Evolutionary conservation across 2,329 filamentous ascomycete genomes (phyloP), one percentile per base, ranked within the genome.

Genomic region (Aschersonia sp.): DNA sequence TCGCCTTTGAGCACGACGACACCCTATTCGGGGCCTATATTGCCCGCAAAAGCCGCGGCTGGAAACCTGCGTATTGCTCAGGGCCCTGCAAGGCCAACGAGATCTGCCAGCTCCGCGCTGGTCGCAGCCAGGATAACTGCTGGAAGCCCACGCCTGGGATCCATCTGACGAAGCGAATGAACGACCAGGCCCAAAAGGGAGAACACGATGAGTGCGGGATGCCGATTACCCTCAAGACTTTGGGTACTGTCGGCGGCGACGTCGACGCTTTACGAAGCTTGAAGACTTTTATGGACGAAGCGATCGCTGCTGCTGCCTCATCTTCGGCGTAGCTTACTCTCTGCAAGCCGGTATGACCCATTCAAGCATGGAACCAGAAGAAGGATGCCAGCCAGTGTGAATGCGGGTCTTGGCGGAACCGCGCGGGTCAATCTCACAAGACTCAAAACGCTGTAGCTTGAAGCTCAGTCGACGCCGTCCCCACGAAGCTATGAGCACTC

Each of bases 81-180:
- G 66, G 57, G 1, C 57, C 60, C 5, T 75, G 72, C 54, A 63
- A 61, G 49, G 56, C 53, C 2, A 50, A 57, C 3, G 69, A 74
- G 54, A 69, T 78, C 9, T 79, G 75, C 53, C 62, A 66, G 50
- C 54, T 78, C 22, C 63, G 73, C 11, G 71, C 68, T 2, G 72
- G 64, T 5, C 64, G 74, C 44, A 64, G 68, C 32, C 66, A 76
- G 58, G 67, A 73, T 53, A 75, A 73, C 54, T 76, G 75, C 56
- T 61, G 60, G 32, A 55, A 55, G 14, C 62, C 65, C 1, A 56
- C 56, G 2, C 51, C 60, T 3, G 63, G 61, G 30, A 49, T 66
- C 12, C 56, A 58, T 45, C 55, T 60, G 42, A 48, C 54, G 5
- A 68, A 64, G 55, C 50, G 57, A 6, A 44, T 14, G 14, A 43